Evolutionary conservation across 2,329 filamentous ascomycete species (phyloP).

Genomic region (Talaromyces albobiverticillius): DNA sequence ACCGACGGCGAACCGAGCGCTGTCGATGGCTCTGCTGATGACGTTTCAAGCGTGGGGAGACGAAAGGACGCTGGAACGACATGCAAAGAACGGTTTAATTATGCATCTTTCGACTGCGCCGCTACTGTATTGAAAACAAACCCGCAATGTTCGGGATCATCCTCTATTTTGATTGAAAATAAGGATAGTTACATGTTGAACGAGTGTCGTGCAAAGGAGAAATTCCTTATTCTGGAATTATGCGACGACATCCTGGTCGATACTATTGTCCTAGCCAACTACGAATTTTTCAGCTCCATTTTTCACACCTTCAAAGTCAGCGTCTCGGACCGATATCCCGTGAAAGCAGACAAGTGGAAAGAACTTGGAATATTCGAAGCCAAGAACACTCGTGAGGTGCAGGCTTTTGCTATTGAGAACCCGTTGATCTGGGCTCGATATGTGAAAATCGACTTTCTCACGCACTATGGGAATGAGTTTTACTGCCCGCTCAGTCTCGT

Average conservation of each 20-base stretch:
- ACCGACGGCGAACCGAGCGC: constrained; percentile 17
- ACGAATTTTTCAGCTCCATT: constrained; percentile 98
- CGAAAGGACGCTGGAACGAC: constrained; percentile 95
- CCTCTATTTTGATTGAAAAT: constrained; percentile 88
- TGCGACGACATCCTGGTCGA: constrained; percentile 86
- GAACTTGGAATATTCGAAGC: constrained; percentile 86
- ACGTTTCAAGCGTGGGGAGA: constrained; percentile 49
- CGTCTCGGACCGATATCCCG: constrained; percentile 91
- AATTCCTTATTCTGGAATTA: constrained; percentile 91
- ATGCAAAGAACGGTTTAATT: constrained; percentile 96
- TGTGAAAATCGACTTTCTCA: constrained; percentile 84
- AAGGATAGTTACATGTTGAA: constrained; percentile 99
- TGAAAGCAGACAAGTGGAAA: constrained; percentile 89
- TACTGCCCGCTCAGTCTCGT: constrained; percentile 92
- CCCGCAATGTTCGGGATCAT: constrained; percentile 78
- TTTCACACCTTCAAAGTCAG: constrained; percentile 86
- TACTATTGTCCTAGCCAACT: constrained; percentile 95
- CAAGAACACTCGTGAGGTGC: constrained; percentile 86
- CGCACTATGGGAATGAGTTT: constrained; percentile 93
- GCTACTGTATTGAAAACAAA: constrained; percentile 92
- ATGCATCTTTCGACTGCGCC: constrained; percentile 94
- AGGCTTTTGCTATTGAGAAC: constrained; percentile 90
- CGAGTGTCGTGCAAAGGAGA: constrained; percentile 80
- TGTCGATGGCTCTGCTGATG: constrained; percentile 36
- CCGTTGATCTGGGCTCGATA: constrained; percentile 96